Conservation (phyloP, 805 yeast species). For the Candida sakaeoensis region DNA sequence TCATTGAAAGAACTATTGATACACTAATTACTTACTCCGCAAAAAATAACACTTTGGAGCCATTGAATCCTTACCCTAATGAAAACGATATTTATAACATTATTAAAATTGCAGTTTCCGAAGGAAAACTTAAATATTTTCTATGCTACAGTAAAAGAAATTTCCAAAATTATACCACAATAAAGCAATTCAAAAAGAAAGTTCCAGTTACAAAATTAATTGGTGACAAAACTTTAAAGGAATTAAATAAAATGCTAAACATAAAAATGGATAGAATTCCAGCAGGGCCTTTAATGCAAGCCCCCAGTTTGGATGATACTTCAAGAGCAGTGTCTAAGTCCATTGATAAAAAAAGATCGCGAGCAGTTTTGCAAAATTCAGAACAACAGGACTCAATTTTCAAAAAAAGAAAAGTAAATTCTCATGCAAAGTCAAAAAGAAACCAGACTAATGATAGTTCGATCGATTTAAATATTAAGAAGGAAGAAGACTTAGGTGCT, state of each 20-base stretch:
- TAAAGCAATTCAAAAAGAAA: slow-evolving; percentile 6
- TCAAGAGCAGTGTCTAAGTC: not conserved
- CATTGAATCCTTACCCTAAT: slow-evolving; percentile 24
- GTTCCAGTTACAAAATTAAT: not conserved
- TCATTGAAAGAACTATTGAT: slow-evolving; percentile 51
- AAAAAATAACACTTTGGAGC: slow-evolving; percentile 25
- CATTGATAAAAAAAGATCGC: not conserved
- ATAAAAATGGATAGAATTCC: slow-evolving; percentile 7
- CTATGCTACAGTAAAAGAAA: slow-evolving; percentile 41
- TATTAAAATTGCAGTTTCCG: slow-evolving; percentile 64
- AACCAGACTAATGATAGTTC: too few species aligned
- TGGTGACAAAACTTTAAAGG: slow-evolving; percentile 1
- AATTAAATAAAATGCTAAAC: slow-evolving; percentile 2
- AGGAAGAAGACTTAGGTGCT: too few species aligned
- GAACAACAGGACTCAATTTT: too few species aligned
- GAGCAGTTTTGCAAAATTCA: too few species aligned
- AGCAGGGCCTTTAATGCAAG: not conserved
- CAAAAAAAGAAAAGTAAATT: too few species aligned
- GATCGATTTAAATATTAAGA: too few species aligned
- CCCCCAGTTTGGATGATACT: not conserved
- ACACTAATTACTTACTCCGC: slow-evolving; percentile 37
- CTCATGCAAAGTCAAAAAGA: too few species aligned
- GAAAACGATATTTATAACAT: slow-evolving; percentile 31
- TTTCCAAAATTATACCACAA: slow-evolving; percentile 9
- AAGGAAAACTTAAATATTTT: slow-evolving; percentile 70